Percentiles rank a stretch among this genome's conserved stretches.
Evolutionary conservation across 164 flowering plant genomes (phyloP).

Genomic region (Protea cynaroides): DNA sequence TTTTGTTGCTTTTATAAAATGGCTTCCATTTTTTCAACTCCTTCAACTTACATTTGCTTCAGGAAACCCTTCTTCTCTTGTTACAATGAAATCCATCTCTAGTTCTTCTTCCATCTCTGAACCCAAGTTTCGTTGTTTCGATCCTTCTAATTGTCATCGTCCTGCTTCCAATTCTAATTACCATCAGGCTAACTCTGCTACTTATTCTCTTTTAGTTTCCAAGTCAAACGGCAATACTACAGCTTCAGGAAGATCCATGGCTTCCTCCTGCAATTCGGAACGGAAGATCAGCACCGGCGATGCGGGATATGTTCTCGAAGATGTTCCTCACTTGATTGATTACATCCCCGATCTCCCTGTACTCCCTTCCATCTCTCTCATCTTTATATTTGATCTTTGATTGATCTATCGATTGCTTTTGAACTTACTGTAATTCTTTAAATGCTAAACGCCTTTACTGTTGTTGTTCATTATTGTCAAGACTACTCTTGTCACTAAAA

Average conservation of each 20-base stretch:
- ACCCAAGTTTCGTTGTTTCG: slow-evolving; percentile 31
- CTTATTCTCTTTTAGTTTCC: not conserved
- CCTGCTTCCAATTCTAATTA: slow-evolving; percentile 1
- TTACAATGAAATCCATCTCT: slow-evolving; percentile 11
- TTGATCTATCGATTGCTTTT: not conserved
- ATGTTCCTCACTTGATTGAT: slow-evolving; percentile 61
- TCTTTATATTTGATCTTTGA: not conserved
- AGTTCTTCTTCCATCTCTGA: slow-evolving; percentile 15
- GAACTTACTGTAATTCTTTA: too few species aligned
- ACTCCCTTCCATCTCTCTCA: slow-evolving; percentile 5
- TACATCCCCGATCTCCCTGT: slow-evolving; percentile 51
- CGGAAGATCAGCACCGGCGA: slow-evolving; percentile 36
- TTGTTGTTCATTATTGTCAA: too few species aligned
- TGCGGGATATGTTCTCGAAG: slow-evolving; percentile 50
- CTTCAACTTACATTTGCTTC: not conserved
- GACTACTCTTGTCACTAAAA: too few species aligned
- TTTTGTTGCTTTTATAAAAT: not conserved
- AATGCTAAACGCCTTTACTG: too few species aligned
- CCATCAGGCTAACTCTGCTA: not conserved
- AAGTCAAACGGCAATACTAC: not conserved
- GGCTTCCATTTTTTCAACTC: not conserved
- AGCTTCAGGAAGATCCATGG: slow-evolving; percentile 4
- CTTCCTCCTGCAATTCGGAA: not conserved
- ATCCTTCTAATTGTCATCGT: slow-evolving; percentile 17
- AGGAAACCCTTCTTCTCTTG: not conserved